Conservation (phyloP, 768 basidiomycete genomes). For the Baorangia bicolor region DNA sequence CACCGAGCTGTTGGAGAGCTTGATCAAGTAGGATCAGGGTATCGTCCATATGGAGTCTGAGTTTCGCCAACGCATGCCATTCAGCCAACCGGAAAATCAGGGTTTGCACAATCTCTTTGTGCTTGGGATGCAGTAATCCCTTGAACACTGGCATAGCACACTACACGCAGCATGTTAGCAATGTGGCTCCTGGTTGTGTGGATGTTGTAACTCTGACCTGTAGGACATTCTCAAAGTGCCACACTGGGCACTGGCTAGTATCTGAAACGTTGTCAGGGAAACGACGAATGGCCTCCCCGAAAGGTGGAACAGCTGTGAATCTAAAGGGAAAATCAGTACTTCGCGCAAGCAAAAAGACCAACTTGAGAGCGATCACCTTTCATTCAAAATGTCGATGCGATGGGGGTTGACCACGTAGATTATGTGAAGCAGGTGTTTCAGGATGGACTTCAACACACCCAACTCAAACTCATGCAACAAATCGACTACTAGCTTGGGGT, state of each 20-base stretch:
- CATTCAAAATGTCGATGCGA: background rate
- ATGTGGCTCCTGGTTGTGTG: background rate
- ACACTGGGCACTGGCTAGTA: constrained; percentile 34
- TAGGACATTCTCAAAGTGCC: constrained; percentile 12
- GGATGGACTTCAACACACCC: background rate
- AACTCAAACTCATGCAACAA: constrained; percentile 1
- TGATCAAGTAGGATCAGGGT: background rate
- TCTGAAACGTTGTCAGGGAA: constrained; percentile 37
- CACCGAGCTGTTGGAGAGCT: background rate
- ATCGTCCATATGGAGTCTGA: background rate
- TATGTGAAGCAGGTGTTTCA: background rate
- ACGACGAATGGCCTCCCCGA: constrained; percentile 30
- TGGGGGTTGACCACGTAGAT: background rate
- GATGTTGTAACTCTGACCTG: constrained; percentile 1
- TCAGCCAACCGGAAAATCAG: constrained; percentile 22
- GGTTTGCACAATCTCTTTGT: constrained; percentile 21
- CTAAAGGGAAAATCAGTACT: background rate
- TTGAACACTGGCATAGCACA: constrained; percentile 41
- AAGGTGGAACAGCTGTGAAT: background rate
- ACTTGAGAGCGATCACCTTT: background rate
- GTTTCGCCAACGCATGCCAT: constrained; percentile 15
- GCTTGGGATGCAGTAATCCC: constrained; percentile 31
- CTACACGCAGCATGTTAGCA: constrained; percentile 13
- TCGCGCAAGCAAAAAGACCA: too few species aligned
- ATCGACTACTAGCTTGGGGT: background rate